Evolutionary conservation across 139 green algal species (phyloP), one percentile per base, ranked within the genome.

Genomic region (Volvox reticuliferus): DNA sequence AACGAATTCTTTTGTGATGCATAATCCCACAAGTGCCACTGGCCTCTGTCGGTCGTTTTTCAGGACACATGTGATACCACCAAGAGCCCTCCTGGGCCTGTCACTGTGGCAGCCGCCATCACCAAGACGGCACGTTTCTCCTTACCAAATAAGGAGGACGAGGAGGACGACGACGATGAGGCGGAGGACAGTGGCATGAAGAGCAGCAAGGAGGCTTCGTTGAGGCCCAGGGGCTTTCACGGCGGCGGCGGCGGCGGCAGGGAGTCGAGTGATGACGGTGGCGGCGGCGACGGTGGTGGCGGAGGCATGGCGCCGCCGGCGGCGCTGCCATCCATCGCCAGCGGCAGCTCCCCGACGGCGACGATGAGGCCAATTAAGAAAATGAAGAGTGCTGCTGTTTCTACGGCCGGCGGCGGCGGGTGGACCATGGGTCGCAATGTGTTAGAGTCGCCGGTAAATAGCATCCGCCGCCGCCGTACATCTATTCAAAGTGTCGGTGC

Each of bases 91-190:
- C 9, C 78, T 24, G 20, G 30, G 32, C 35, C 79, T 61, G 28
- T 22, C 22, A 32, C 79, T 61, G 12, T 21, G n/a, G 1, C 77
- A 19, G 33, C 77, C 33, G 12, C 77, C 77, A 82, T 36, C 30
- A 37, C 12, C 55, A 86, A 86, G 80, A 67, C 80, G 12, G 50
- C 50, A 1, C 62, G 81, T 33, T 87, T 87, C 81, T 36, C 79
- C 0, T 0, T 73, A 6, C 79, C 79, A 55, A 44, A 86, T 19
- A 0, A 28, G 1, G 79, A 86, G 22, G 77, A 80, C 73, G 26
- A 19, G 28, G 73, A 32, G 28, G 73, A 36, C 14, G 26, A 80
- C 1, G 16, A 19, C 14, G 26, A 80, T 2, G n/a, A 33, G 18
- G 73, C 6, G 22, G 24, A 75, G 67, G 22, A 26, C 67, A 12